Base-by-base conservation (phyloP, 768 basidiomycete genomes). In the Chiua virens region DNA sequence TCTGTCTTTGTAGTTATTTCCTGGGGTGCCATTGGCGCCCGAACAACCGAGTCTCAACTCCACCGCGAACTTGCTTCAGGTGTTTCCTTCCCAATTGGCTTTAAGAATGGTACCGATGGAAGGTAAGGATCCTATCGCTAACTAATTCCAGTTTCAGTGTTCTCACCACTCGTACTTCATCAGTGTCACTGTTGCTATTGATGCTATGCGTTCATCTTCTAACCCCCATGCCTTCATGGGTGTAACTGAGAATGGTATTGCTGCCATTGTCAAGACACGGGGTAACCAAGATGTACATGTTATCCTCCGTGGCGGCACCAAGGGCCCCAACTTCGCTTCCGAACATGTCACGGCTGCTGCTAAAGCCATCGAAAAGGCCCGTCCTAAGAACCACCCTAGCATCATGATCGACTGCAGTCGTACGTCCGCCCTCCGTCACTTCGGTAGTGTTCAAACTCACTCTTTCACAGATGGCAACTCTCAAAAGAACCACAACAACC, bases 41-140 rank as follows among this genome's bases (percentile, higher is more conserved):
- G 97, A 47, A 98, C 97, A 1, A 99, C 97, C 34, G 97, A 99
- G 71, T 92, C 89, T 4, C 96, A 98, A 71, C 83, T 99, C 8
- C 97, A 98, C 65, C 86, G 97, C 52, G 97, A 98, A 71, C 86
- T 98, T 40, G 94, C 93, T 5, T 93, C 89, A 4, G 96, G 95
- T 64, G 87, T 91, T 22, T 97, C 95, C 45, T 98, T 97, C 86
- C 95, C 97, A 20, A 92, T 98, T 57, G 92, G 93, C 9, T 99
- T 99, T 85, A 99, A 99, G 73, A 99, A 99, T 68, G 96, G 97
- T 47, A 99, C 97, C 4, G 96, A 98, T 69, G 97, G 97, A 48
- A 85, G 84, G 82, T 81, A 57, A 48, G 70, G 48, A 40, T 30
- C 17, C 14, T 9, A 10, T 5, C 17, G 23, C 34, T 30, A 10